phyloP scores from a whole-genome alignment of 106 monocot genomes.

The Xerophyta viscosa region DNA sequence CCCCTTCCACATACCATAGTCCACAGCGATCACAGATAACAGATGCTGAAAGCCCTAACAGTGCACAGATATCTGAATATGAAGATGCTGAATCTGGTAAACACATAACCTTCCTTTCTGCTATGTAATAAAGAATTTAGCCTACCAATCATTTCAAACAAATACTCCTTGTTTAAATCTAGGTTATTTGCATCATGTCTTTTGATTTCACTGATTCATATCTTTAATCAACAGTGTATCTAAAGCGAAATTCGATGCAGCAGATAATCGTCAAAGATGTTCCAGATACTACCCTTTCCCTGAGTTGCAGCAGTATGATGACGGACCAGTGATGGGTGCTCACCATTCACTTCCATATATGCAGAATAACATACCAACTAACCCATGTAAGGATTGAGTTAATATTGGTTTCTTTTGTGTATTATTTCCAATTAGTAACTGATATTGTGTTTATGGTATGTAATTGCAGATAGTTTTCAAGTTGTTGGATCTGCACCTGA shows the following conservation, averaged over 20 bases:
- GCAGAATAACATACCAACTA: slow-evolving; percentile 8
- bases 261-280: slow-evolving; percentile 90
- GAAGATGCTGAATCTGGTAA: slow-evolving; percentile 82
- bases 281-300: slow-evolving; percentile 91
- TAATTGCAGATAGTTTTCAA: slow-evolving; percentile 34
- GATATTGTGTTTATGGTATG: not conserved
- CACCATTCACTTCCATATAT: slow-evolving; percentile 6
- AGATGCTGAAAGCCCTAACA: slow-evolving; percentile 47
- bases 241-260: slow-evolving; percentile 99
- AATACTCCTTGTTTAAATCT: slow-evolving; percentile 4
- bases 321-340: slow-evolving; percentile 37
- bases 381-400: slow-evolving; percentile 28
- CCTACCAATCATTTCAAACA: too few relatives aligned
- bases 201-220: slow-evolving; percentile 70
- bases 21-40: slow-evolving; percentile 46
- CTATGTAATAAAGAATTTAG: too few relatives aligned
- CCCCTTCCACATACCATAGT: slow-evolving; percentile 47
- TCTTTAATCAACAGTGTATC: slow-evolving; percentile 88
- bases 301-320: slow-evolving; percentile 74
- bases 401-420: not conserved
- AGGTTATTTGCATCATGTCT: slow-evolving; percentile 1
- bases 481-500: slow-evolving; percentile 19
- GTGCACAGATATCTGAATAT: slow-evolving; percentile 52
- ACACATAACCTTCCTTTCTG: too few relatives aligned
- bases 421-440: not conserved